Evolutionary conservation across 768 basidiomycete genomes (phyloP).

Genomic region (Bullera alba): DNA sequence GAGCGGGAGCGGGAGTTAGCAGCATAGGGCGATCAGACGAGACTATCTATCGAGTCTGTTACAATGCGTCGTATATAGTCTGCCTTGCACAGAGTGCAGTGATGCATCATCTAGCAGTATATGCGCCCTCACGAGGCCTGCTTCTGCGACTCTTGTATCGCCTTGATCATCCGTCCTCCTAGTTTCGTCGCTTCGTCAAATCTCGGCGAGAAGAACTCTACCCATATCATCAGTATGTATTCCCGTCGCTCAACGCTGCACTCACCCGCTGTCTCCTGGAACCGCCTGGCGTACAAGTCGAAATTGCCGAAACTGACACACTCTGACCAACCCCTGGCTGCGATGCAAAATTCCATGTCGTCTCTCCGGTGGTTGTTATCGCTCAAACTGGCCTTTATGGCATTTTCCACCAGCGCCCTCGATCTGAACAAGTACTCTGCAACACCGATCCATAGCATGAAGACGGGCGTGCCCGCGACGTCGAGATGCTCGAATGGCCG

Average conservation of each 20-base stretch:
- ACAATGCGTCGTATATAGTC: too few relatives aligned
- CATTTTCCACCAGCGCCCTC: constrained; percentile 55
- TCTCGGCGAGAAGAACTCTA: constrained; percentile 71
- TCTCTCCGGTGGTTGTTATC: constrained; percentile 77
- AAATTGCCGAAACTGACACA: constrained; percentile 88
- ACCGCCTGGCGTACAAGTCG: constrained; percentile 74
- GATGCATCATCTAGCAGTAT: too few relatives aligned
- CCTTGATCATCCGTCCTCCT: constrained; percentile 83
- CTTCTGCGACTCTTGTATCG: constrained; percentile 57
- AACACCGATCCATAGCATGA: constrained; percentile 89
- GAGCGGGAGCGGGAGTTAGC: too few relatives aligned
- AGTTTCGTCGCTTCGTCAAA: constrained; percentile 79
- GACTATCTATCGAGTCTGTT: too few relatives aligned
- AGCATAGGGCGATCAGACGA: too few relatives aligned
- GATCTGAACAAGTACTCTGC: constrained; percentile 90
- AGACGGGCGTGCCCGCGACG: constrained; percentile 91
- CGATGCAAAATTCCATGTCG: constrained; percentile 89
- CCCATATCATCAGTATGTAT: neutral
- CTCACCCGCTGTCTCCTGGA: constrained; percentile 59
- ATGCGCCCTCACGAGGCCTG: too few relatives aligned
- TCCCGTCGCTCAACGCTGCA: neutral
- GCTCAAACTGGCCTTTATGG: constrained; percentile 66
- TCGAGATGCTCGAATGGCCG: constrained; percentile 84
- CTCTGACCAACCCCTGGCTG: constrained; percentile 92
- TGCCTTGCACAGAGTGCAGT: too few relatives aligned